Percentiles rank a stretch among this genome's conserved stretches.
Evolutionary conservation across 495 filamentous ascomycete species (phyloP).

Genomic region (Clavariopsis aquatica): DNA sequence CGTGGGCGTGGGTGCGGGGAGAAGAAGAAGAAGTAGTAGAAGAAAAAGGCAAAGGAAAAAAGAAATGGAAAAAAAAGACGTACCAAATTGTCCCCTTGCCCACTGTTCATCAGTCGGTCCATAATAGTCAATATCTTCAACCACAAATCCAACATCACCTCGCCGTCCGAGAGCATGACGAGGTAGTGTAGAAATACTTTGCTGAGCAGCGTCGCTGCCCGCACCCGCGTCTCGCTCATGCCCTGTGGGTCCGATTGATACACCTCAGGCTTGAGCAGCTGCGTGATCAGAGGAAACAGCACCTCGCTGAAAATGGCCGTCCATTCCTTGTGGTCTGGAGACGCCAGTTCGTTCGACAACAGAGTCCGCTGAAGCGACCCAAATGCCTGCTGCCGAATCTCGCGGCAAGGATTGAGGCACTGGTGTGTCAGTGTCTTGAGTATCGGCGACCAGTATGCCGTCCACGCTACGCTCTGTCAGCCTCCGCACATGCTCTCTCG

Average conservation of each 20-base stretch:
- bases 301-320: constrained; percentile 92
- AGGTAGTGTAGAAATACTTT: constrained; percentile 96
- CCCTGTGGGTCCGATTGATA: constrained; percentile 89
- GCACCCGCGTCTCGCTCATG: constrained; percentile 93
- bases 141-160: constrained; percentile 94
- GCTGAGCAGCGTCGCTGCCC: constrained; percentile 86
- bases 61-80: constrained; percentile 40
- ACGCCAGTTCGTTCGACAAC: constrained; percentile 75
- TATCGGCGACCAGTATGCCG: constrained; percentile 95
- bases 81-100: constrained; percentile 86
- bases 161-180: constrained; percentile 76
- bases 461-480: constrained; percentile 68
- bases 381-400: constrained; percentile 86
- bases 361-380: constrained; percentile 84
- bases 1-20: no score
- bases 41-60: no score
- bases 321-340: constrained; percentile 84
- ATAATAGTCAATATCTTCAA: constrained; percentile 89
- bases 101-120: constrained; percentile 94
- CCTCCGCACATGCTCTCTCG: no score
- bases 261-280: constrained; percentile 90
- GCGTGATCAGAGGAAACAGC: constrained; percentile 87
- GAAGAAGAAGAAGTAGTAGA: no score
- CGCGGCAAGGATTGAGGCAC: constrained; percentile 92
- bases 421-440: constrained; percentile 84